Conservation (phyloP, 2,329 filamentous ascomycete species). For the Bisporella sp. region DNA sequence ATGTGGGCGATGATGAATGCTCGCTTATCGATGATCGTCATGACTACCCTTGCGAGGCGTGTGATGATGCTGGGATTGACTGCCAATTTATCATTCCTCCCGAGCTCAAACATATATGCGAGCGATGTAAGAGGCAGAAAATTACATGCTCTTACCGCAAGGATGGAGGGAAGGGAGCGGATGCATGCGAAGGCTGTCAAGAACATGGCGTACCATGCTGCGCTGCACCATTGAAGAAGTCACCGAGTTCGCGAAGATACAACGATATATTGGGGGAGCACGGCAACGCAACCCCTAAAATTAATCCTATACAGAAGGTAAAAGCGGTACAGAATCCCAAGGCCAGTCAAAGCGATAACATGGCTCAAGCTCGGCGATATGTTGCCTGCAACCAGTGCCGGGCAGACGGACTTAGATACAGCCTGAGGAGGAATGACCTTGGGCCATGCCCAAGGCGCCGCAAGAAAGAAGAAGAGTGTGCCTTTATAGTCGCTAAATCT, state of each 20-base stretch:
- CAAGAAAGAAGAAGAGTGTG: conserved; percentile 8
- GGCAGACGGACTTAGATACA: conserved; percentile 6
- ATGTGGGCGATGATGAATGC: conserved; percentile 16
- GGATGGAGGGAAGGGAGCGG: conserved; percentile 13
- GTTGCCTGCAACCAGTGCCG: conserved; percentile 17
- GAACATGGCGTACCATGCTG: conserved; percentile 12
- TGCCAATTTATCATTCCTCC: conserved; percentile 20
- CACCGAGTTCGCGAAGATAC: too few species aligned
- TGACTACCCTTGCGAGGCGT: conserved; percentile 20
- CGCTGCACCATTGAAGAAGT: conserved; percentile 10
- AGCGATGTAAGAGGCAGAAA: conserved; percentile 15
- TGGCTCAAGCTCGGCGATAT: conserved; percentile 2
- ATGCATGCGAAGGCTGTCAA: conserved; percentile 16
- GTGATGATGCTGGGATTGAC: conserved; percentile 14
- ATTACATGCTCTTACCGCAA: conserved; percentile 13
- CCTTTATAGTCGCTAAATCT: too few species aligned
- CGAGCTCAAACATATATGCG: conserved; percentile 14
- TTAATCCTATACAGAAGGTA: too few species aligned
- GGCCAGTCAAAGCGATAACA: too few species aligned
- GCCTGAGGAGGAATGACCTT: conserved; percentile 7
- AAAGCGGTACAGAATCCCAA: too few species aligned
- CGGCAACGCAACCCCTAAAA: too few species aligned
- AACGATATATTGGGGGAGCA: too few species aligned
- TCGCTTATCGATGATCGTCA: conserved; percentile 15
- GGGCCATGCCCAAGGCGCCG: conserved; percentile 17